Conservation (phyloP, 192 early-diverging fungal genomes). For the Geranomyces michiganensis region DNA sequence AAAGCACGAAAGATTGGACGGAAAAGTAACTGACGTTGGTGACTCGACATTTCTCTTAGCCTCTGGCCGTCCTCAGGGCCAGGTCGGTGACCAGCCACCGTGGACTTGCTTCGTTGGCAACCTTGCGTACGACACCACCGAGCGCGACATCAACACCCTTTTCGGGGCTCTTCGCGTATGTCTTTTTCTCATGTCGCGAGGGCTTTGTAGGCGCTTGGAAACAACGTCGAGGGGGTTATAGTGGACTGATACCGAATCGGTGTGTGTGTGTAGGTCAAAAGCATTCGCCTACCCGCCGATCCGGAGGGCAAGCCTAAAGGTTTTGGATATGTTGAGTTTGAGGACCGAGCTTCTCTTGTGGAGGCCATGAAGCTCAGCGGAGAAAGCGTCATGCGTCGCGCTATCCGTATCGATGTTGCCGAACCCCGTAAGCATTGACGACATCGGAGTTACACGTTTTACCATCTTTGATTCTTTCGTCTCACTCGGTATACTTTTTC, state of each 20-base stretch:
- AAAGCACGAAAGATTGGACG: conserved; percentile 3
- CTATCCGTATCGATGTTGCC: conserved; percentile 84
- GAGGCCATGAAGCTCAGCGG: conserved; percentile 72
- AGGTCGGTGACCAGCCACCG: conserved; percentile 82
- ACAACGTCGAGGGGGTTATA: not conserved
- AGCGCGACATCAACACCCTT: conserved; percentile 72
- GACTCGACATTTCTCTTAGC: not conserved
- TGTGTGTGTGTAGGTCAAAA: conserved; percentile 68
- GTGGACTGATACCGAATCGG: not conserved
- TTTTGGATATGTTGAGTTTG: conserved; percentile 96
- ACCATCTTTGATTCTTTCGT: not conserved
- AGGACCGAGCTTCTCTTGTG: conserved; percentile 78
- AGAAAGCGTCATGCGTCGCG: conserved; percentile 64
- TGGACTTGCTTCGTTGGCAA: conserved; percentile 92
- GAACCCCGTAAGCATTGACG: conserved; percentile 71
- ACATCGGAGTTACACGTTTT: no score
- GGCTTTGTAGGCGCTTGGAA: not conserved
- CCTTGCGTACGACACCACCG: conserved; percentile 81
- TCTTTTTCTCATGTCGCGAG: not conserved
- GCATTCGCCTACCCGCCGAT: conserved; percentile 82
- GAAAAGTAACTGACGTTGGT: not conserved
- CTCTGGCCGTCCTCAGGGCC: conserved; percentile 22
- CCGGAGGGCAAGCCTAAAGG: conserved; percentile 81
- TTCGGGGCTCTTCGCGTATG: conserved; percentile 73
- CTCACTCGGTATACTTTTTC: not conserved